Conservation (phyloP, 1,139 yeast species). For the Maudiozyma humilis region DNA sequence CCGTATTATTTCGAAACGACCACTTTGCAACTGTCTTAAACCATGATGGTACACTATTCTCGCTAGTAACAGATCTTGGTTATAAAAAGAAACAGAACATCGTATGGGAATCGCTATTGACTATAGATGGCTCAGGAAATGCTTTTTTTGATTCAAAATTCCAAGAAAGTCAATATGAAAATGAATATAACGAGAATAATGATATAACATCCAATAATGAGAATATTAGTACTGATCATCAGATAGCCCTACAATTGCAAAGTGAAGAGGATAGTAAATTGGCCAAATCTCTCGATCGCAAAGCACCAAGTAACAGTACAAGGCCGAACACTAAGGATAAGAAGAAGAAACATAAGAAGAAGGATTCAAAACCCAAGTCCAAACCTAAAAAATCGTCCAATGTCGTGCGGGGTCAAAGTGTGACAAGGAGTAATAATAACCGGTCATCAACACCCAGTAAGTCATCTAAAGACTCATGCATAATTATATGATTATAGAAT, state of each 20-base stretch:
- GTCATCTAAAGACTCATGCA: background rate
- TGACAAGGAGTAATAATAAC: no score
- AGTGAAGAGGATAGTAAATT: constrained; percentile 25
- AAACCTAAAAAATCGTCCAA: no score
- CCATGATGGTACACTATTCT: constrained; percentile 41
- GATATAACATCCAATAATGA: background rate
- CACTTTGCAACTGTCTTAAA: constrained; percentile 72
- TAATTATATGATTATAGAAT: background rate
- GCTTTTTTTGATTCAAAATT: constrained; percentile 58
- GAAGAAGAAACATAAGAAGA: constrained; percentile 2
- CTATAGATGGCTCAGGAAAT: constrained; percentile 60
- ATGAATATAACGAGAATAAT: background rate
- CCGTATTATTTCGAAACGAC: constrained; percentile 74
- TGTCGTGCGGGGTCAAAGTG: no score
- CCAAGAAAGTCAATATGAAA: constrained; percentile 24
- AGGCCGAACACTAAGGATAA: background rate
- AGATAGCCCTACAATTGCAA: constrained; percentile 26
- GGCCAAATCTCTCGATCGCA: constrained; percentile 7
- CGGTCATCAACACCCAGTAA: no score
- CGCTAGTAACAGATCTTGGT: constrained; percentile 67
- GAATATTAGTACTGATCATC: constrained; percentile 13
- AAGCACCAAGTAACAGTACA: constrained; percentile 7
- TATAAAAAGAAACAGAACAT: constrained; percentile 42
- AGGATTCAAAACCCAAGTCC: background rate
- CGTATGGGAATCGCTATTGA: constrained; percentile 70